A percentile compares a stretch with the other conserved stretches of the same genome.
Evolutionary conservation across 306 rosid species (phyloP).

Genomic region (Carpinus viminea): DNA sequence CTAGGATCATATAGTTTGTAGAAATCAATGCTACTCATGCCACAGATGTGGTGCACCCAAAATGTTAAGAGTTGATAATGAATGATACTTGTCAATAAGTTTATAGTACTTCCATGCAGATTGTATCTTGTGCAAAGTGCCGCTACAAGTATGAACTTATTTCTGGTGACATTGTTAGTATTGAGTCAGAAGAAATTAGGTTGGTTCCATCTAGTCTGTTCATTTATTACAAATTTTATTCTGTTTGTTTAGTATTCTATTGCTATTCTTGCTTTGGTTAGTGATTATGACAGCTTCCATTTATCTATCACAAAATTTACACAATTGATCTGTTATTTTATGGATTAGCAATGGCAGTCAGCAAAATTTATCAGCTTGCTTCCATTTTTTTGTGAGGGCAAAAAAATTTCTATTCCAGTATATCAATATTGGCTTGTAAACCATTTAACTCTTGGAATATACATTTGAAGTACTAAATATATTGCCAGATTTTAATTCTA

Average conservation of each 20-base stretch:
- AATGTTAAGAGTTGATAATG: not conserved
- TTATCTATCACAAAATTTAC: not conserved
- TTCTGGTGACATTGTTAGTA: conserved; percentile 75
- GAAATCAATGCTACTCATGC: not conserved
- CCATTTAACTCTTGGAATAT: not conserved
- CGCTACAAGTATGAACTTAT: conserved; percentile 90
- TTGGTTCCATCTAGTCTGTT: conserved; percentile 41
- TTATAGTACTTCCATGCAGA: conserved; percentile 48
- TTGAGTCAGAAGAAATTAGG: conserved; percentile 96
- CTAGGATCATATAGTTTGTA: not conserved
- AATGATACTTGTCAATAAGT: not conserved
- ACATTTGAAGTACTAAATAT: conserved; percentile 7
- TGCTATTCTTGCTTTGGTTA: not conserved
- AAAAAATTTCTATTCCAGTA: not conserved
- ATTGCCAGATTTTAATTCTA: conserved; percentile 14
- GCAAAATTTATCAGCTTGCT: not conserved
- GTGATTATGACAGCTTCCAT: not conserved
- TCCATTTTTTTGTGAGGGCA: not conserved
- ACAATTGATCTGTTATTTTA: not conserved
- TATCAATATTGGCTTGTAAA: not conserved
- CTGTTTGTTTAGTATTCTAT: conserved; percentile 5
- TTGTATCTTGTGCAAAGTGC: conserved; percentile 88
- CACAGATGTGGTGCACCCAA: not conserved
- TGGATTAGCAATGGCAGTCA: not conserved
- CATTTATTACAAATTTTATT: not conserved